Evolutionary conservation across 1,284 basidiomycete genomes (phyloP).

Genomic region (Tetrapyrgos nigripes): DNA sequence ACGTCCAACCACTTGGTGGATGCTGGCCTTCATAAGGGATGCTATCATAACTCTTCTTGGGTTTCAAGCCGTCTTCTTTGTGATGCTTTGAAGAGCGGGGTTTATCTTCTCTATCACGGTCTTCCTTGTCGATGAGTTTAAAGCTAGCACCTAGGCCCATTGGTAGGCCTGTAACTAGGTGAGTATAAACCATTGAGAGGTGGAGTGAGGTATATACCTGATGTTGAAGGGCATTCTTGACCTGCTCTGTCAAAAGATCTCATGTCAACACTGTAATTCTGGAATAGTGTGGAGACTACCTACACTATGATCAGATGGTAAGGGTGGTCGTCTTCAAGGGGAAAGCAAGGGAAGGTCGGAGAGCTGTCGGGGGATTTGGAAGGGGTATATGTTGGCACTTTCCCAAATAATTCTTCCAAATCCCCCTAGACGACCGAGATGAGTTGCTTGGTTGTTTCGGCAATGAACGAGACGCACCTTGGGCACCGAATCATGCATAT

Average conservation of each 20-base stretch:
- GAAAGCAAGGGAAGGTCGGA: slow-evolving; percentile 52
- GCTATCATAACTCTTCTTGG: slow-evolving; percentile 41
- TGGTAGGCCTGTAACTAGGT: slow-evolving; percentile 60
- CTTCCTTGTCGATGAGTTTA: slow-evolving; percentile 52
- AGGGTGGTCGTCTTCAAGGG: slow-evolving; percentile 64
- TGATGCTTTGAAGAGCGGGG: slow-evolving; percentile 41
- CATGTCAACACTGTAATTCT: slow-evolving; percentile 1
- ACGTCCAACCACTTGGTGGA: slow-evolving; percentile 66
- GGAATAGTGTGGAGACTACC: slow-evolving; percentile 32
- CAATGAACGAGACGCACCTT: slow-evolving; percentile 51
- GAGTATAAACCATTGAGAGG: not conserved
- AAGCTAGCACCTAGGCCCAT: slow-evolving; percentile 81
- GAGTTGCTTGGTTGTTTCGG: slow-evolving; percentile 6
- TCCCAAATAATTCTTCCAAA: slow-evolving; percentile 75
- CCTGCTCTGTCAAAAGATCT: slow-evolving; percentile 63
- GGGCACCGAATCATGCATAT: slow-evolving; percentile 80
- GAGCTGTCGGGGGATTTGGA: slow-evolving; percentile 32
- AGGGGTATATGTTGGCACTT: slow-evolving; percentile 58
- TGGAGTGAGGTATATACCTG: slow-evolving; percentile 46
- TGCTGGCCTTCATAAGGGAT: slow-evolving; percentile 36
- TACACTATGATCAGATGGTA: slow-evolving; percentile 85
- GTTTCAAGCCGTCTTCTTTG: slow-evolving; percentile 37
- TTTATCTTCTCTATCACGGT: slow-evolving; percentile 43
- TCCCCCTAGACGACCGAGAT: slow-evolving; percentile 56
- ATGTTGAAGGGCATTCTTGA: slow-evolving; percentile 81